Conservation (phyloP, 805 yeast species). For the Hanseniaspora thailandica region DNA sequence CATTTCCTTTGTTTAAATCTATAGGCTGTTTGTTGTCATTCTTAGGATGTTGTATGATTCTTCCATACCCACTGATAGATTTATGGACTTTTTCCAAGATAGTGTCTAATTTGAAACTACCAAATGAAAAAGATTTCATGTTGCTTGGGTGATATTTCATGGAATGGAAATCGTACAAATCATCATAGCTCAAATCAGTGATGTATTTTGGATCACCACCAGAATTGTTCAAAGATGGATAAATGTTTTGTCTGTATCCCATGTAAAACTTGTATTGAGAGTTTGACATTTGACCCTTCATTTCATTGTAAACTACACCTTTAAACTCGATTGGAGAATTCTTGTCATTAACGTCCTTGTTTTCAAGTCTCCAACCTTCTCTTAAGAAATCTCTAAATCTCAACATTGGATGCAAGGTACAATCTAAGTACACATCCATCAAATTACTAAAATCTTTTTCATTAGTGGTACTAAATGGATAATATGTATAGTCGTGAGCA, state of each 20-base stretch:
- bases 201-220: slow-evolving; percentile 89
- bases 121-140: slow-evolving; percentile 77
- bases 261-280: slow-evolving; percentile 77
- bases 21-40: slow-evolving; percentile 28
- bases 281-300: slow-evolving; percentile 94
- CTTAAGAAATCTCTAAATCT: slow-evolving; percentile 74
- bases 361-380: slow-evolving; percentile 96
- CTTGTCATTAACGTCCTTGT: slow-evolving; percentile 46
- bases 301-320: slow-evolving; percentile 95
- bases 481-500: slow-evolving; percentile 89
- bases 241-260: slow-evolving; percentile 68
- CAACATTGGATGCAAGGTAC: slow-evolving; percentile 72
- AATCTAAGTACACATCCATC: slow-evolving; percentile 76
- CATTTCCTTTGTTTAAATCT: slow-evolving; percentile 27
- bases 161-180: slow-evolving; percentile 64
- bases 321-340: slow-evolving; percentile 59
- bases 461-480: slow-evolving; percentile 94
- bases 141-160: slow-evolving; percentile 81
- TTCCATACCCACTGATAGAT: slow-evolving; percentile 44
- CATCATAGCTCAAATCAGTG: slow-evolving; percentile 61
- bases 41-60: slow-evolving; percentile 23
- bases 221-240: slow-evolving; percentile 74
- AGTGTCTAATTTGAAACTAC: slow-evolving; percentile 52
- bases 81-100: slow-evolving; percentile 48
- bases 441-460: slow-evolving; percentile 66